phyloP scores from a whole-genome alignment of 345 rosid genomes.

The Euphorbia tirucalli region DNA sequence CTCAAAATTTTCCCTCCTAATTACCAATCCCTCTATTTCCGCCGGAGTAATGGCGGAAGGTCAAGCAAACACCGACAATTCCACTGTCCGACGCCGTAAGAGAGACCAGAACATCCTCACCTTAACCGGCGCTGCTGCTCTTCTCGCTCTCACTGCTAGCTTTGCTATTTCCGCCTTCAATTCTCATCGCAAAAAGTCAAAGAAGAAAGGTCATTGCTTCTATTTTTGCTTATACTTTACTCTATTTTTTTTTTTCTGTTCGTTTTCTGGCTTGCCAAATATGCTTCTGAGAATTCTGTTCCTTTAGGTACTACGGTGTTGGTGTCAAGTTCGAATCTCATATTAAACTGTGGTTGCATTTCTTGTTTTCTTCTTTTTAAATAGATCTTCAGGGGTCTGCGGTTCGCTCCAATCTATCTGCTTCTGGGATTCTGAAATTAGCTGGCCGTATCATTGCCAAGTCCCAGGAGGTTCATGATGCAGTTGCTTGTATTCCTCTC shows the following conservation, averaged over 20 bases:
- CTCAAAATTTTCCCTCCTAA: constrained; percentile 17
- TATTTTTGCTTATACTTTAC: background rate
- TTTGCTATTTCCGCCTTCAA: constrained; percentile 66
- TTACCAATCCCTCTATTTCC: background rate
- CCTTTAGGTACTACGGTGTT: background rate
- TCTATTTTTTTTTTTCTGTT: background rate
- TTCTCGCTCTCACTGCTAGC: constrained; percentile 56
- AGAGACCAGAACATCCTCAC: constrained; percentile 46
- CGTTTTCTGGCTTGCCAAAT: background rate
- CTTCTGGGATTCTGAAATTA: constrained; percentile 64
- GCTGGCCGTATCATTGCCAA: constrained; percentile 57
- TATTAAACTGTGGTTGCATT: too few species aligned
- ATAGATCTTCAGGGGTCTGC: constrained; percentile 70
- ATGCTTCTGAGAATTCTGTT: background rate
- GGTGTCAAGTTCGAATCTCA: background rate
- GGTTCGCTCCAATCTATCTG: constrained; percentile 63
- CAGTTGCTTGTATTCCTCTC: constrained; percentile 71
- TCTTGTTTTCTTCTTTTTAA: constrained; percentile 11
- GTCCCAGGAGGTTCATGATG: constrained; percentile 70
- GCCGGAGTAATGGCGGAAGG: constrained; percentile 34
- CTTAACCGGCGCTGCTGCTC: constrained; percentile 76
- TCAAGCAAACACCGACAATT: constrained; percentile 26
- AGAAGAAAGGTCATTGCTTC: constrained; percentile 46
- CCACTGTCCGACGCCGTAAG: constrained; percentile 35
- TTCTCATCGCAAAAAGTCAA: constrained; percentile 45